Base-by-base conservation (phyloP, 1,284 basidiomycete species). In the Thelephora terrestris region DNA sequence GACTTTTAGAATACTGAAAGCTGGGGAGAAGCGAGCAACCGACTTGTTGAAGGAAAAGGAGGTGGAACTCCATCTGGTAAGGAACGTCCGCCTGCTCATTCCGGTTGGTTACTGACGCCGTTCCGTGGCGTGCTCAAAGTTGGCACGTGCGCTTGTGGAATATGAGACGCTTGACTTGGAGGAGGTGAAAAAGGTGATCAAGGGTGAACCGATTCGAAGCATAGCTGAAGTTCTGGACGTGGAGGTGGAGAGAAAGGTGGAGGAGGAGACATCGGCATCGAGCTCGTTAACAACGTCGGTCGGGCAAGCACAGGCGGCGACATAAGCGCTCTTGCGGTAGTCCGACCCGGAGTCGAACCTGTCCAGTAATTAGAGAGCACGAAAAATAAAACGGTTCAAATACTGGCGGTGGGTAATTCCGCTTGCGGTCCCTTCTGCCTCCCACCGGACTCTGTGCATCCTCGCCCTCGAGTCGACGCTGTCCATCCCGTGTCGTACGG, bases 131-230 rank as follows among this genome's bases (percentile, higher is more conserved):
- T 42, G 12, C 40, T 42, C 39, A 32, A 54, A 92, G 86, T 77
- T 96, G 44, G 93, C 93, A 3, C 74, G 78, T 48, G 93, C 94
- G 4, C 71, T 97, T 50, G 80, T 96, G 17, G 91, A 95, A 63
- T 85, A 95, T 66, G 93, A 97, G 71, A 96, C 93, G n/a, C 70
- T 97, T 52, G 81, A 83, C 55, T 73, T 79, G 37, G 82, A 88
- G 18, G 91, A 97, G 65, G 93, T 96, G 18, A 71, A 74, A 61
- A 81, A 79, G 66, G 85, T 92, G n/a, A 78, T 94, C 61, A 79
- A 75, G 50, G 91, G 91, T 34, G 81, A 91, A 64, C 71, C 75
- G 51, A 84, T 94, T 61, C 76, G 80, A 50, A 74, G 70, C 51
- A 72, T 86, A 54, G 65, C 71, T 52, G 81, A 85, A 57, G 75